Evolutionary conservation across 176 grass and related monocot species (phyloP), one percentile per base, ranked within the genome.

Genomic region (Neostapfia colusana): DNA sequence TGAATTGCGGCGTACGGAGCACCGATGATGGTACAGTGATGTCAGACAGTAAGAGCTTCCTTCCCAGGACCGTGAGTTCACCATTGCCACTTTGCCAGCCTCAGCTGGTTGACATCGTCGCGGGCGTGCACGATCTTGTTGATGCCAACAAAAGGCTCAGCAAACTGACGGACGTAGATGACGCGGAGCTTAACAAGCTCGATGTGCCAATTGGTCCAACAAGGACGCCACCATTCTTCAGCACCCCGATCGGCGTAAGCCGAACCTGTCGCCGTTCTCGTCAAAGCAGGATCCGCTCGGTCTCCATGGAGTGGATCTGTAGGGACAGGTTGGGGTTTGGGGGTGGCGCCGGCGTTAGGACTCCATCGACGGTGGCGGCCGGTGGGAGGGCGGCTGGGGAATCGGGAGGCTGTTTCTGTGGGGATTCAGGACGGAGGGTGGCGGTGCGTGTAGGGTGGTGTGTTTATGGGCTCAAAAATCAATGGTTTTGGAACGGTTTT

Each of bases 361-460:
- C 86, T 95, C 88, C 92, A 91, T 87, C 86, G 89, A 54, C 75
- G 81, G 70, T 26, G 39, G 70, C 63, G 77, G 82, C 74, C 78
- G 70, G 56, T 53, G 81, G 77, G 84, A 78, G 39, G 56, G 23
- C 4, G 21, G 27, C 27, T 34, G 64, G 42, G 65, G 73, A 51
- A 63, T 69, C 63, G 64, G 41, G 64, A 48, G n/a, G 9, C 18
- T 59, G 16, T 13, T 6, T 20, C 50, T 21, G 25, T 58, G 80
- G 37, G 38, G 21, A 48, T 37, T 67, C 23, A 60, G 62, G 44
- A 8, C 3, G 57, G 28, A 45, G 66, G n/a, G 63, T 62, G 70
- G 69, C 70, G 46, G 35, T 4, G 7, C 44, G 35, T 18, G n/a
- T n/a, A n/a, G n/a, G n/a, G 15, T 36, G 49, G 49, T 8, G 27